These are phyloP conservation scores for Phytophthora agathidicida DNA, from an alignment of 352 stramenopile genomes.

Conservation along the genomic window DNA sequence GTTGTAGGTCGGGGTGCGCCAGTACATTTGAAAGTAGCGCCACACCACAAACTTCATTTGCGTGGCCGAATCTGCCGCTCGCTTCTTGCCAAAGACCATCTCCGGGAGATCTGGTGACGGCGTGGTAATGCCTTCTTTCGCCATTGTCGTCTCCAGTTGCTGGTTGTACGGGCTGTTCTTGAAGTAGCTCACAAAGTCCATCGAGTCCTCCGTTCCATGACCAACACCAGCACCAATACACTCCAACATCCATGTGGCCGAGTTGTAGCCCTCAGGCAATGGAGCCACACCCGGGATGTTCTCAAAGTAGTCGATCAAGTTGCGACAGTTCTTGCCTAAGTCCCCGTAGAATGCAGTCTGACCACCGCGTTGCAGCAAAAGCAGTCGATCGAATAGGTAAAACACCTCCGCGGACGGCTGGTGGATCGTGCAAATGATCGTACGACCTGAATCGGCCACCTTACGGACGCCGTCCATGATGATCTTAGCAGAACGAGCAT, in stretches of 20 bases:
- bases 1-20: slow-evolving; percentile 56
- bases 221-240: slow-evolving; percentile 11
- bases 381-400: slow-evolving; percentile 65
- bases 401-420: slow-evolving; percentile 13
- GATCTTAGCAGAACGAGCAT: slow-evolving; percentile 7
- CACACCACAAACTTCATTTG: slow-evolving; percentile 11
- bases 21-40: slow-evolving; percentile 16
- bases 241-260: slow-evolving; percentile 10
- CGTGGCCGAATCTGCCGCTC: slow-evolving; percentile 15
- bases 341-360: slow-evolving; percentile 45
- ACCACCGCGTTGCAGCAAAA: slow-evolving; percentile 59
- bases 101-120: slow-evolving; percentile 23
- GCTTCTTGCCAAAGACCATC: slow-evolving; percentile 31
- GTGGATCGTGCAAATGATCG: slow-evolving; percentile 14
- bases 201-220: slow-evolving; percentile 1
- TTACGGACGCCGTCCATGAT: slow-evolving; percentile 10
- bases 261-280: slow-evolving; percentile 7
- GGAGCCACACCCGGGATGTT: slow-evolving; percentile 5
- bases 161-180: slow-evolving; percentile 13
- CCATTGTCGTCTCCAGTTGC: slow-evolving; percentile 9
- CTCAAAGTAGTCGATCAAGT: slow-evolving; percentile 22
- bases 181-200: slow-evolving; percentile 18
- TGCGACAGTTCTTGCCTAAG: slow-evolving; percentile 28
- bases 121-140: slow-evolving; percentile 24
- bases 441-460: slow-evolving; percentile 6